Evolutionary conservation across 495 filamentous ascomycete species (phyloP).

Genomic region (Hypoxylon cercidicola): DNA sequence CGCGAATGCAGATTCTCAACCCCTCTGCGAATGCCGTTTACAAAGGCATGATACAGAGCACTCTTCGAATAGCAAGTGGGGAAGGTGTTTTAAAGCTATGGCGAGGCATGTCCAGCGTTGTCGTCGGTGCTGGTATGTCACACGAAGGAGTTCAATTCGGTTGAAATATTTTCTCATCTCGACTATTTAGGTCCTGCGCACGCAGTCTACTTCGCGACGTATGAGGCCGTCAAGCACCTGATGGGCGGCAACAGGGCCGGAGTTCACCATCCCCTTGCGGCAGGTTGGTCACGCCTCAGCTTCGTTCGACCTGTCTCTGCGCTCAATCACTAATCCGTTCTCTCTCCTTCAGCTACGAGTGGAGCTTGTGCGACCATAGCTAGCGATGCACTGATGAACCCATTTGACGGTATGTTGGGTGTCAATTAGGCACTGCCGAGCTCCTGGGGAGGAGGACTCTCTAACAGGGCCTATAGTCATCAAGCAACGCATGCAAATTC

Average conservation of each 20-base stretch:
- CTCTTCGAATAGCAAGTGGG: constrained; percentile 86
- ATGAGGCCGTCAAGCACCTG: constrained; percentile 94
- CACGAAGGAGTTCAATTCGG: neutral
- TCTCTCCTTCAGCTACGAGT: constrained; percentile 69
- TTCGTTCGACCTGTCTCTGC: constrained; percentile 8
- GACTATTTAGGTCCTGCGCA: constrained; percentile 82
- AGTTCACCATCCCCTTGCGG: constrained; percentile 92
- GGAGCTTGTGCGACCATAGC: constrained; percentile 95
- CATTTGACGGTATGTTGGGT: constrained; percentile 86
- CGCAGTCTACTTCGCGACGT: constrained; percentile 97
- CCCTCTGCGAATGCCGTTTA: constrained; percentile 87
- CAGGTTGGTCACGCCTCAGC: constrained; percentile 65
- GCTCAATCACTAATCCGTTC: constrained; percentile 19
- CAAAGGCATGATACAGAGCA: constrained; percentile 89
- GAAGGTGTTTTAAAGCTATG: constrained; percentile 93
- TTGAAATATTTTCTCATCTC: constrained; percentile 12
- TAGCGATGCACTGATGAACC: constrained; percentile 98
- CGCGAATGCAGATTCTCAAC: constrained; percentile 96
- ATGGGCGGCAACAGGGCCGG: constrained; percentile 91
- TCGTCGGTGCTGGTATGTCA: constrained; percentile 87
- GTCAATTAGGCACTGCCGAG: neutral
- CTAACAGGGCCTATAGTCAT: constrained; percentile 71
- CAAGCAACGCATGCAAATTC: constrained; percentile 99
- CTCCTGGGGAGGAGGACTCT: constrained; percentile 6
- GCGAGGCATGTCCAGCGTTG: constrained; percentile 96